Evolutionary conservation across 2,329 filamentous ascomycete species (phyloP).

Genomic region (Fusarium udum): DNA sequence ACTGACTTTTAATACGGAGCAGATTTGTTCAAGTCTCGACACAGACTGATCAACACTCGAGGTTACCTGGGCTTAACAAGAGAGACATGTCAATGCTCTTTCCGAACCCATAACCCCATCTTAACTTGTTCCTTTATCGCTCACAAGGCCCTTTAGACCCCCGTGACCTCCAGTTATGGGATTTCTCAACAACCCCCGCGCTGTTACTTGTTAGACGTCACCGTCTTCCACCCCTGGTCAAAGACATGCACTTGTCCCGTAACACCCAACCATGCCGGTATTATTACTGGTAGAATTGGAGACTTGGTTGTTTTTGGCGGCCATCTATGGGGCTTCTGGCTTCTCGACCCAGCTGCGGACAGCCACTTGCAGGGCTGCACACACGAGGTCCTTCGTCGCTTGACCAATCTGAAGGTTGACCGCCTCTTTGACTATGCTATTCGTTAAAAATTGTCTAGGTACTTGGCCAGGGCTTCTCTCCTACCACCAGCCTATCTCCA

Average conservation of each 20-base stretch:
- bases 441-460: constrained; percentile 25
- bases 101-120: constrained; percentile 7
- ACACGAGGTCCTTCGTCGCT: constrained; percentile 28
- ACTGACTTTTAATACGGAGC: not conserved
- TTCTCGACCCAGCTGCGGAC: constrained; percentile 35
- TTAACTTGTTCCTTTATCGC: constrained; percentile 12
- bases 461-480: constrained; percentile 19
- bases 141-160: constrained; percentile 15
- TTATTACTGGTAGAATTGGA: constrained; percentile 24
- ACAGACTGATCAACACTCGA: not conserved
- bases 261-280: constrained; percentile 22
- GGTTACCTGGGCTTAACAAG: not conserved
- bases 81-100: constrained; percentile 16
- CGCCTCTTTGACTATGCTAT: constrained; percentile 38
- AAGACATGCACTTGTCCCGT: constrained; percentile 21
- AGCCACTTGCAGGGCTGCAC: constrained; percentile 35
- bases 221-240: constrained; percentile 15
- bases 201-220: constrained; percentile 35
- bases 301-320: constrained; percentile 20
- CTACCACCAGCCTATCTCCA: constrained; percentile 17
- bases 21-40: not conserved
- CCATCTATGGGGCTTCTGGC: constrained; percentile 28
- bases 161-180: constrained; percentile 34
- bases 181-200: constrained; percentile 26
- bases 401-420: constrained; percentile 41